Conservation (phyloP, 2,329 filamentous ascomycete genomes). For the Arthrobotrys sinensis region DNA sequence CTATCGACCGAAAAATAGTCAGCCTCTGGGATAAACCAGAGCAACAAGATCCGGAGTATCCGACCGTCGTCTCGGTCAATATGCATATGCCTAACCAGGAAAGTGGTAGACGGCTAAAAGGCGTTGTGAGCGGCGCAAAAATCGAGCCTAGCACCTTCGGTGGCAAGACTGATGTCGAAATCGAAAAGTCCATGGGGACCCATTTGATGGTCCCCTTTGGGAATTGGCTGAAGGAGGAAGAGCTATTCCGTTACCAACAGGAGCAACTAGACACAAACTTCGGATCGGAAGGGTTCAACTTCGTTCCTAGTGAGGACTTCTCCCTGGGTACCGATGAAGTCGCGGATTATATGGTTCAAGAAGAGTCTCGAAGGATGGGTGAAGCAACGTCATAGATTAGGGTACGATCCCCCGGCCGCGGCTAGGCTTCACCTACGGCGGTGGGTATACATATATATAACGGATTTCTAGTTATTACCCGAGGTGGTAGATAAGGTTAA, state of each 20-base stretch:
- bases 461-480: too few species aligned
- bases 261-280: conserved; percentile 20
- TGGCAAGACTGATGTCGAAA: neutral
- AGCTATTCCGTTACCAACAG: conserved; percentile 2
- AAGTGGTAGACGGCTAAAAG: conserved; percentile 10
- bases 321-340: neutral
- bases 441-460: too few species aligned
- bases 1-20: neutral
- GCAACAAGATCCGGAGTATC: neutral
- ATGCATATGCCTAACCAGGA: neutral
- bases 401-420: too few species aligned
- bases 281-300: conserved; percentile 42
- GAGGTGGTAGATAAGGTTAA: too few species aligned
- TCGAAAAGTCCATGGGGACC: neutral
- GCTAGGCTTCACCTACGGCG: too few species aligned
- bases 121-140: neutral
- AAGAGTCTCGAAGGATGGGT: neutral
- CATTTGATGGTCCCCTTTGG: neutral
- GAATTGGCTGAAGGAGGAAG: conserved; percentile 22
- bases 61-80: conserved; percentile 3
- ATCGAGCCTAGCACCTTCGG: neutral
- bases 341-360: conserved; percentile 8
- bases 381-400: neutral
- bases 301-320: neutral
- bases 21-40: neutral